Conservation (phyloP, 2,329 filamentous ascomycete genomes). For the Nemania diffusa region DNA sequence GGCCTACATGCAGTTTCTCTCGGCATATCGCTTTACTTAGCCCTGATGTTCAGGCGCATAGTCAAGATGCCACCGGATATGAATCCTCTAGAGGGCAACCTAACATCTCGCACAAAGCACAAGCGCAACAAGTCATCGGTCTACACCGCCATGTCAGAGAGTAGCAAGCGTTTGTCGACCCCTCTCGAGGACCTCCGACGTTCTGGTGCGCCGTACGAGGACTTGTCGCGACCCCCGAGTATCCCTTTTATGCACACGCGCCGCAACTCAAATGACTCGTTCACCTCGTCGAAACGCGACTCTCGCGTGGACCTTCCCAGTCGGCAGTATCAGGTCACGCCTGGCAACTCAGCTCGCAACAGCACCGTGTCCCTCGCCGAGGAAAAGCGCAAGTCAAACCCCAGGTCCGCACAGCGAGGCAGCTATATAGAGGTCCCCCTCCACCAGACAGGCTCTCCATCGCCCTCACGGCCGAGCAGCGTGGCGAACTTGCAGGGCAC, state of each 20-base stretch:
- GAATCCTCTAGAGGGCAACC: slow-evolving; percentile 89
- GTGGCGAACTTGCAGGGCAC: slow-evolving; percentile 39
- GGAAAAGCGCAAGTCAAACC: slow-evolving; percentile 60
- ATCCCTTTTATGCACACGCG: slow-evolving; percentile 87
- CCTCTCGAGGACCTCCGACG: slow-evolving; percentile 55
- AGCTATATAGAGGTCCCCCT: slow-evolving; percentile 64
- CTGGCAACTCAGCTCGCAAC: slow-evolving; percentile 52
- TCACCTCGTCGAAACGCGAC: slow-evolving; percentile 61
- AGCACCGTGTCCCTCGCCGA: slow-evolving; percentile 56
- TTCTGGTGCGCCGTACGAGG: slow-evolving; percentile 58
- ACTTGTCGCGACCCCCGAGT: slow-evolving; percentile 60
- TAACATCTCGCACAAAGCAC: slow-evolving; percentile 77
- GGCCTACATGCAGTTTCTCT: slow-evolving; percentile 78
- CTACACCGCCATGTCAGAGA: slow-evolving; percentile 55
- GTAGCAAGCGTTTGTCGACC: slow-evolving; percentile 70
- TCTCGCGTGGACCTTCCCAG: slow-evolving; percentile 66
- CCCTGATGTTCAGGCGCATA: slow-evolving; percentile 84
- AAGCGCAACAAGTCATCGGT: slow-evolving; percentile 77
- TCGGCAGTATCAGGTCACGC: slow-evolving; percentile 64
- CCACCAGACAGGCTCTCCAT: slow-evolving; percentile 51
- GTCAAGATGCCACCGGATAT: slow-evolving; percentile 86
- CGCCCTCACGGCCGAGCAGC: slow-evolving; percentile 42
- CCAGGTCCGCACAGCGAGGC: slow-evolving; percentile 51
- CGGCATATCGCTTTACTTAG: slow-evolving; percentile 77
- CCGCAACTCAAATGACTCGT: slow-evolving; percentile 67